phyloP scores from a whole-genome alignment of 805 yeast species.

The Saccharomycopsis capsularis region DNA sequence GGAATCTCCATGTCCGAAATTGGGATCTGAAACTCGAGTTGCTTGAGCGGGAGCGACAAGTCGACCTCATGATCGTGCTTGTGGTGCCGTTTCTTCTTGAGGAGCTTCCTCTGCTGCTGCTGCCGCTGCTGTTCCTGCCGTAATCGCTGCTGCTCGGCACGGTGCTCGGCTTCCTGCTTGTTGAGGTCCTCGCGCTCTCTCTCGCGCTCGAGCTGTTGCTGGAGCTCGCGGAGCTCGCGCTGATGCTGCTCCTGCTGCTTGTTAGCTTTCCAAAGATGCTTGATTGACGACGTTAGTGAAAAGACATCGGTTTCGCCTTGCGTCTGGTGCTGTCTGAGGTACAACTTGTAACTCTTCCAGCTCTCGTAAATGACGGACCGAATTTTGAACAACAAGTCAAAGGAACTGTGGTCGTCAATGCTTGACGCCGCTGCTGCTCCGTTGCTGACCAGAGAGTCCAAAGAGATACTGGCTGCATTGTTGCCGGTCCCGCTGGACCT shows the following conservation, averaged over 20 bases:
- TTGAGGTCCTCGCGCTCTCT: slow-evolving; percentile 35
- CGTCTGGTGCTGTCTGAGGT: slow-evolving; percentile 9
- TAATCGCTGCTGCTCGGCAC: not conserved
- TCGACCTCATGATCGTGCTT: not conserved
- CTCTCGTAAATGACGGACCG: slow-evolving; percentile 10
- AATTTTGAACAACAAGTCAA: slow-evolving; percentile 9
- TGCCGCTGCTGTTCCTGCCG: not conserved
- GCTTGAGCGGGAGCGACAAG: not conserved
- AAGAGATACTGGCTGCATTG: not conserved
- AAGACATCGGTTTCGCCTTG: slow-evolving; percentile 18
- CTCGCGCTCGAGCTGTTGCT: too few species aligned
- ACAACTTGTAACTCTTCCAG: slow-evolving; percentile 20
- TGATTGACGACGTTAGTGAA: slow-evolving; percentile 17
- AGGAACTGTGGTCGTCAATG: slow-evolving; percentile 6
- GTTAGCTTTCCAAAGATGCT: slow-evolving; percentile 18
- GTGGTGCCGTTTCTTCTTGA: not conserved
- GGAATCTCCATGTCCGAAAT: slow-evolving; percentile 35
- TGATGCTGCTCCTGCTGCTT: slow-evolving; percentile 4
- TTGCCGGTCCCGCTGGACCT: not conserved
- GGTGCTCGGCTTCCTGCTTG: slow-evolving; percentile 32
- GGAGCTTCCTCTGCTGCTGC: not conserved
- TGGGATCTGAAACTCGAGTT: slow-evolving; percentile 3
- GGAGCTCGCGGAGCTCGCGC: too few species aligned
- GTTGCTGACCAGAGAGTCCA: slow-evolving; percentile 14
- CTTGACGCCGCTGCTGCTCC: slow-evolving; percentile 10